Percentiles rank a stretch among this genome's conserved stretches.
Conservation (phyloP, 1,284 basidiomycete genomes). For the Nidula niveotomentosa region DNA sequence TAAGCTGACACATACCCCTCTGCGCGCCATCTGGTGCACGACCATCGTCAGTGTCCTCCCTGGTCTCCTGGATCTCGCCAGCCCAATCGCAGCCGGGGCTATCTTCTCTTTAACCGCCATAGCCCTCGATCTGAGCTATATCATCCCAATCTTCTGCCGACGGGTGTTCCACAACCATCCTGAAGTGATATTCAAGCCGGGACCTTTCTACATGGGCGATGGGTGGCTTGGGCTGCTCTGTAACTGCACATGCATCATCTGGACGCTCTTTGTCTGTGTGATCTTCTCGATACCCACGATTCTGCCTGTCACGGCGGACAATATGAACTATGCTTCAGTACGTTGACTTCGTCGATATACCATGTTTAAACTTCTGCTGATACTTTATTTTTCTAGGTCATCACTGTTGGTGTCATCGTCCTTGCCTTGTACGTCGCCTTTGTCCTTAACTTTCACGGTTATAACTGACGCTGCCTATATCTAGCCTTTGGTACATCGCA, state of each 20-base stretch:
- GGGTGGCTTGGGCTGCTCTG: slow-evolving; percentile 65
- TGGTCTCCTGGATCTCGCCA: slow-evolving; percentile 76
- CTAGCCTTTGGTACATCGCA: slow-evolving; percentile 39
- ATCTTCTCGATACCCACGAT: slow-evolving; percentile 75
- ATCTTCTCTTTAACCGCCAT: slow-evolving; percentile 83
- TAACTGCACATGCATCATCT: slow-evolving; percentile 68
- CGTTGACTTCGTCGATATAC: slow-evolving; percentile 12
- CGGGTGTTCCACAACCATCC: slow-evolving; percentile 78
- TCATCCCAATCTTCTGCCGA: slow-evolving; percentile 74
- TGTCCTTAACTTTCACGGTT: no score
- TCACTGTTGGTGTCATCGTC: slow-evolving; percentile 44
- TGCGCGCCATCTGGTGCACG: slow-evolving; percentile 82
- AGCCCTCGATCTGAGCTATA: slow-evolving; percentile 70
- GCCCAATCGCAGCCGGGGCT: slow-evolving; percentile 77
- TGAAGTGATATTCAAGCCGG: slow-evolving; percentile 83
- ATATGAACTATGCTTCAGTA: slow-evolving; percentile 79
- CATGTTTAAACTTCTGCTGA: neutral
- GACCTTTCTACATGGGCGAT: slow-evolving; percentile 86
- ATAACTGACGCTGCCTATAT: neutral
- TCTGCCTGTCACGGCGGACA: slow-evolving; percentile 64
- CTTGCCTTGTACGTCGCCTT: slow-evolving; percentile 35
- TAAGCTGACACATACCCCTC: slow-evolving; percentile 68
- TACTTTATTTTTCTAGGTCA: slow-evolving; percentile 26
- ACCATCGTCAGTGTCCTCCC: slow-evolving; percentile 73
- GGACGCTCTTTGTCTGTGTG: slow-evolving; percentile 70